Evolutionary conservation across 169 alveolate genomes (phyloP), one percentile per base, ranked within the genome.

Genomic region (Cyclospora cayetanensis): DNA sequence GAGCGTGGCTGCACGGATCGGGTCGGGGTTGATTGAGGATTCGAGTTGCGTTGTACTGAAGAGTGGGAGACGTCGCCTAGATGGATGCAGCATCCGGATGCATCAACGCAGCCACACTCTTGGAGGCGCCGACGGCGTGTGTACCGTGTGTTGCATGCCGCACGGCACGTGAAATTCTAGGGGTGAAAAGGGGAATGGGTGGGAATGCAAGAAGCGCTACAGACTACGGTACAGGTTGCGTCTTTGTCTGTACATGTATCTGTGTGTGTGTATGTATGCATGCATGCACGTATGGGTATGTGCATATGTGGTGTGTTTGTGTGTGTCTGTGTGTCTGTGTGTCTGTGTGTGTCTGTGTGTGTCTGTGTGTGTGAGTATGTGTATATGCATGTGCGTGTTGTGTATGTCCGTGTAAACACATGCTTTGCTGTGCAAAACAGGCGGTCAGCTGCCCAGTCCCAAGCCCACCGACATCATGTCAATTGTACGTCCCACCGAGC

Each of bases 1-100:
- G n/a, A n/a, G n/a, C n/a, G n/a, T n/a, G n/a, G n/a, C n/a, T n/a
- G n/a, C n/a, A n/a, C n/a, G n/a, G n/a, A n/a, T n/a, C n/a, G 76
- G 76, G n/a, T 65, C 31, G 31, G 76, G 76, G 76, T 65, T 65
- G 76, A 41, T 65, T 65, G n/a, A 65, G 76, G 76, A 41, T 65
- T 65, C 31, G 12, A 12, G 76, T 46, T 46, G 15, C 15, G 7
- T 46, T 15, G 15, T 15, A 9, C 55, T 46, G 7, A 9, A 7
- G 22, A 46, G 55, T 7, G 15, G 55, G 15, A 46, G 55, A 15
- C 55, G 55, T 9, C 55, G 7, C 7, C 22, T 15, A 15, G 15
- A 46, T 7, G 15, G 22, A 7, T 46, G 55, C 55, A 15, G 55
- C 31, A 35, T 65, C 1, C 41, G 5, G 76, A 4, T 65, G 18